phyloP scores from a whole-genome alignment of 2,329 filamentous ascomycete species.

The Fusarium sp. region DNA sequence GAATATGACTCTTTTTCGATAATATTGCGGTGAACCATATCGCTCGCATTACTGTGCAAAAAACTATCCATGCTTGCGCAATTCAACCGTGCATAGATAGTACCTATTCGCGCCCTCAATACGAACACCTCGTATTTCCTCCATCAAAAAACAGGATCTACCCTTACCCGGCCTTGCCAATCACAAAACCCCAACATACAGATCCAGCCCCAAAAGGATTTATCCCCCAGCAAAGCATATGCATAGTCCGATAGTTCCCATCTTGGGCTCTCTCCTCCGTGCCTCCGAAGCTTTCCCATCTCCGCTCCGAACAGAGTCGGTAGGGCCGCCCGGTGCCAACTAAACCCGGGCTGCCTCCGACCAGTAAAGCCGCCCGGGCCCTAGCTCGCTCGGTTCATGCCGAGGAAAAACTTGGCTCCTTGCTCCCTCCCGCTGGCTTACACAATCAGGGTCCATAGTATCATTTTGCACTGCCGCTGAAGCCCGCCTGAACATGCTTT shows the following conservation, averaged over 20 bases:
- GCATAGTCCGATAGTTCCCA: background rate
- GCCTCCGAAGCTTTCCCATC: slow-evolving; percentile 21
- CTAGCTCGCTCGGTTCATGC: slow-evolving; percentile 34
- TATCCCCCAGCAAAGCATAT: background rate
- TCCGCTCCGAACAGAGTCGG: slow-evolving; percentile 24
- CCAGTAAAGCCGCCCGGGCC: slow-evolving; percentile 9
- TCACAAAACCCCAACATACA: background rate
- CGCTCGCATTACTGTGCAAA: background rate
- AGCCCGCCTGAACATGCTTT: slow-evolving; percentile 37
- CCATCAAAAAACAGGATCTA: slow-evolving; percentile 14
- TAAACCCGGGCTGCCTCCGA: slow-evolving; percentile 41
- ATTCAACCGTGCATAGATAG: background rate
- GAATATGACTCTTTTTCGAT: slow-evolving; percentile 26
- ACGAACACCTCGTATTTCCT: slow-evolving; percentile 26
- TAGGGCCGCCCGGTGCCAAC: slow-evolving; percentile 33
- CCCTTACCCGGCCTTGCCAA: slow-evolving; percentile 12
- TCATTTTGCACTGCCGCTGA: slow-evolving; percentile 33
- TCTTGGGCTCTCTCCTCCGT: slow-evolving; percentile 24
- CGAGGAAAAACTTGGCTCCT: slow-evolving; percentile 30
- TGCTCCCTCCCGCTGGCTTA: slow-evolving; percentile 18
- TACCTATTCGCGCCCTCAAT: background rate
- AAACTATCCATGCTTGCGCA: background rate
- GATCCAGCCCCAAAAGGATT: background rate
- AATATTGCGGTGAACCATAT: slow-evolving; percentile 32
- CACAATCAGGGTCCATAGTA: background rate